Evolutionary conservation across 2,329 filamentous ascomycete species (phyloP).

Genomic region (Pseudogymnoascus sp.): DNA sequence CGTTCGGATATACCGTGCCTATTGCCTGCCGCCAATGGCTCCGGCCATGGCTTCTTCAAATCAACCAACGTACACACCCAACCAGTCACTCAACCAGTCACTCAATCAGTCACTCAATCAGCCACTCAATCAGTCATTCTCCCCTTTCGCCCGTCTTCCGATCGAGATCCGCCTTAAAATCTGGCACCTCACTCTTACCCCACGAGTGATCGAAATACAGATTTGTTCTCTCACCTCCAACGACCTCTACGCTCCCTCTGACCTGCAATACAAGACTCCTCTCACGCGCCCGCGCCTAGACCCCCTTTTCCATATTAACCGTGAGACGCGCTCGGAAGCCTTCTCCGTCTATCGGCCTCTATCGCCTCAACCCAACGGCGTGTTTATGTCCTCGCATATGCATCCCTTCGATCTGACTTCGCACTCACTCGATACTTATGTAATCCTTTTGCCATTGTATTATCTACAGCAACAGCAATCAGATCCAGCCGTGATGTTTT

Average conservation of each 20-base stretch:
- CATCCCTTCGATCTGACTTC: background rate
- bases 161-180: slow-evolving; percentile 17
- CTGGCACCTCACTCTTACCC: slow-evolving; percentile 15
- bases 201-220: slow-evolving; percentile 14
- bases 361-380: background rate
- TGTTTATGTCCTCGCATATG: background rate
- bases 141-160: slow-evolving; percentile 16
- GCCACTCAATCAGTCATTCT: slow-evolving; percentile 8
- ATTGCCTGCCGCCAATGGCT: background rate
- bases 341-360: background rate
- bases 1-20: background rate
- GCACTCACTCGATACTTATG: background rate
- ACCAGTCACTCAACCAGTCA: background rate
- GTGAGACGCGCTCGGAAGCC: background rate
- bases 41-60: background rate
- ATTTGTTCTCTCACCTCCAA: background rate
- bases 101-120: background rate
- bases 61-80: background rate
- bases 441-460: background rate
- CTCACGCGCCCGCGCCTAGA: background rate
- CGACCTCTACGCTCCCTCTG: background rate
- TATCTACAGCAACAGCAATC: background rate
- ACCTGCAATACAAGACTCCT: background rate
- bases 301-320: background rate
- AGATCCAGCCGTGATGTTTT: slow-evolving; percentile 1